A percentile compares a stretch with the other conserved stretches of the same genome.
Conservation (phyloP, 176 grass and related monocot species). For the Oryza meyeriana region DNA sequence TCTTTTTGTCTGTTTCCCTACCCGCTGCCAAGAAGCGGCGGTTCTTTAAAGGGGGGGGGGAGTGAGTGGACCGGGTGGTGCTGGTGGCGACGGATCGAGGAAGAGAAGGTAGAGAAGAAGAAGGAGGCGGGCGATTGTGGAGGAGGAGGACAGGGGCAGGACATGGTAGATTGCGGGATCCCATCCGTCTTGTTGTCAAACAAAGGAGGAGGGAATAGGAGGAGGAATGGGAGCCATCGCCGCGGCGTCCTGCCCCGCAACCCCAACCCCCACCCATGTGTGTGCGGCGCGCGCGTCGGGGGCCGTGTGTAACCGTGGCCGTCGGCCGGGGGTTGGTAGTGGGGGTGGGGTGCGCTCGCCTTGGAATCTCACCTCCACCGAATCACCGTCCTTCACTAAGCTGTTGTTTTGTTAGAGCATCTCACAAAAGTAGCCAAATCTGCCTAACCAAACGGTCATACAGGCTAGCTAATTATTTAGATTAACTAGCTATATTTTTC, state of each 20-base stretch:
- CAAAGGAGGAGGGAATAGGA: background rate
- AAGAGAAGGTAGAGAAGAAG: background rate
- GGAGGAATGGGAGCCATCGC: background rate
- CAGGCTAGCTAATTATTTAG: too few species aligned
- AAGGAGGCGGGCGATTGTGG: constrained; percentile 23
- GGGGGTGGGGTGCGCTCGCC: background rate
- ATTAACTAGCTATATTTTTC: too few species aligned
- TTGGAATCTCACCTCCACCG: too few species aligned
- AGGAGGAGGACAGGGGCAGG: background rate
- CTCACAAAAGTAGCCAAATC: too few species aligned
- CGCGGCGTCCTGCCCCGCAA: constrained; percentile 21
- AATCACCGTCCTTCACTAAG: too few species aligned
- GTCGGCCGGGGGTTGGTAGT: constrained; percentile 4
- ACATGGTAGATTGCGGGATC: constrained; percentile 35
- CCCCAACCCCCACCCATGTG: constrained; percentile 25
- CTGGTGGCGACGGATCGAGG: constrained; percentile 11
- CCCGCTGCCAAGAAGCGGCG: background rate
- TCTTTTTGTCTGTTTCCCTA: background rate
- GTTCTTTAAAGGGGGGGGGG: background rate
- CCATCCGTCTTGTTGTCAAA: constrained; percentile 37
- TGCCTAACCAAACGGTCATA: too few species aligned
- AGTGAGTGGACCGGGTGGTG: background rate
- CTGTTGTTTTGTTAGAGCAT: too few species aligned
- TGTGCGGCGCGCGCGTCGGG: constrained; percentile 40
- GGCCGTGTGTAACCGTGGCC: constrained; percentile 29